Evolutionary conservation across 768 basidiomycete species (phyloP), one percentile per base, ranked within the genome.

Genomic region (Mycena floridula): DNA sequence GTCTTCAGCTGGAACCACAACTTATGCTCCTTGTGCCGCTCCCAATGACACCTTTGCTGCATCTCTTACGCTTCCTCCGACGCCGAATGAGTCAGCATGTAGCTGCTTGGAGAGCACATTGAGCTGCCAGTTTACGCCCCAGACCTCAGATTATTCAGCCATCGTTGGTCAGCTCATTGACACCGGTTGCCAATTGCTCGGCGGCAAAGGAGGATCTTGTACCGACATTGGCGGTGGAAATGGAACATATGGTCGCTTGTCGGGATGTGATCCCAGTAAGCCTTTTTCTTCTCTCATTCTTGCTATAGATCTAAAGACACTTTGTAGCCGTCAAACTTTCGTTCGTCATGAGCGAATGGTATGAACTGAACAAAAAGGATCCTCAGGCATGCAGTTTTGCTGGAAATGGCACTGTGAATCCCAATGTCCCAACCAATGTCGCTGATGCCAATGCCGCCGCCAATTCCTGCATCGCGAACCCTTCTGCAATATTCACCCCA

Each of bases 321-420:
- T 5, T 32, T 48, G 21, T 47, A 89, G 89, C 76, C 32, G 72
- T 85, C 62, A 85, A 90, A 70, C 64, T 91, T 26, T 89, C 86
- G 18, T 95, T 78, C 59, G 81, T 84, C 39, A 86, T 94, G 79
- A 85, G 77, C 60, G 68, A 81, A 47, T 91, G 76, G 60, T 94
- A 84, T 57, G 79, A 86, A 55, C 59, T 69, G 24, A 76, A 76
- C 44, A 75, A 74, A 59, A 74, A 76, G 49, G 65, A 81, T 43
- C 56, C 66, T 15, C 67, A 74, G 42, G 71, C 87, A 7, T 95
- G 92, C 65, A 77, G 74, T 67, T 95, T 96, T 59, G 62, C 63
- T 42, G 90, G 92, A 7, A 96, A 96, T 57, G 92, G 82, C 5
- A 89, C 88, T 13, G 69, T 89, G 50, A 87, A 88, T 54, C 9